These are phyloP conservation scores for Cryptococcus hybrid DNA, from an alignment of 1,284 basidiomycete genomes.

Conservation along the genomic window DNA sequence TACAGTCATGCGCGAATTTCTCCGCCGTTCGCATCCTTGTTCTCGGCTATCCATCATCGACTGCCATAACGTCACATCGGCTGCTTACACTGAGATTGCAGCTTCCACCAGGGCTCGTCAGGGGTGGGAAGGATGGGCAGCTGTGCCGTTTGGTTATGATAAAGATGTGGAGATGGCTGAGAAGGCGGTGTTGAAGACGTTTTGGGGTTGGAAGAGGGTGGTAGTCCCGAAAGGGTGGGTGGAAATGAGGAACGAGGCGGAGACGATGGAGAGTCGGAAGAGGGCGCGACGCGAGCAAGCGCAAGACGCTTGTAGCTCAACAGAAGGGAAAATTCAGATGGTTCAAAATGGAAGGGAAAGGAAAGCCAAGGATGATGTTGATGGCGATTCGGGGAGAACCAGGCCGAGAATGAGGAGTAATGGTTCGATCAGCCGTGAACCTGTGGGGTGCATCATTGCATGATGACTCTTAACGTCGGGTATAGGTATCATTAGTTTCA, in stretches of 20 bases:
- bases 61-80: conserved; percentile 67
- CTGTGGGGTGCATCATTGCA: too few relatives aligned
- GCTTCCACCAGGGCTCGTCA: conserved; percentile 61
- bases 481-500: too few relatives aligned
- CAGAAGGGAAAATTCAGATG: too few relatives aligned
- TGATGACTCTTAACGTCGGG: too few relatives aligned
- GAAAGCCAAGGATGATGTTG: too few relatives aligned
- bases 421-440: too few relatives aligned
- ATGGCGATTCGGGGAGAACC: too few relatives aligned
- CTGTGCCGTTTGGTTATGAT: conserved; percentile 47
- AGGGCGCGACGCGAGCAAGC: not conserved
- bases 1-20: conserved; percentile 65
- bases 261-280: not conserved
- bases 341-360: too few relatives aligned
- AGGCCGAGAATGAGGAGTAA: too few relatives aligned
- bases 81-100: conserved; percentile 56
- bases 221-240: conserved; percentile 50
- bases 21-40: conserved; percentile 54
- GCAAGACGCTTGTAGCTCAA: too few relatives aligned
- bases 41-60: conserved; percentile 63
- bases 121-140: conserved; percentile 69
- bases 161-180: conserved; percentile 38
- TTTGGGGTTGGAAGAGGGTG: conserved; percentile 81
- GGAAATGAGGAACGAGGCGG: conserved; percentile 17
- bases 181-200: conserved; percentile 71